Percentiles rank a stretch among this genome's conserved stretches.
Evolutionary conservation across 768 basidiomycete species (phyloP).

Genomic region (Agaricus subrufescens): DNA sequence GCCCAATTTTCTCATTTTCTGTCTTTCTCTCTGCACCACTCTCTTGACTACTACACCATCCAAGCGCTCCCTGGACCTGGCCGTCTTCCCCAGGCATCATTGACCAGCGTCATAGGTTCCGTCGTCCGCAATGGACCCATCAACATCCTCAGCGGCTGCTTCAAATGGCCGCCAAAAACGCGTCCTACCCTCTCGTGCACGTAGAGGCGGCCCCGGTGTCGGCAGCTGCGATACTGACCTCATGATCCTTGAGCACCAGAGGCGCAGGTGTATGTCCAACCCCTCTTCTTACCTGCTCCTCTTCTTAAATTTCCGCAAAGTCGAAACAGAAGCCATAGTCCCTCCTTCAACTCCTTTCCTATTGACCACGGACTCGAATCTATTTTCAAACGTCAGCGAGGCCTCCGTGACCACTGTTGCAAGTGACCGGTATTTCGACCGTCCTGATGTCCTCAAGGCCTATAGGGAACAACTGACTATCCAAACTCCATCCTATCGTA

Average conservation of each 20-base stretch:
- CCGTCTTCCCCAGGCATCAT: no score
- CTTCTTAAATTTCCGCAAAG: constrained; percentile 30
- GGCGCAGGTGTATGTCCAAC: constrained; percentile 61
- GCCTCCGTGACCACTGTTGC: constrained; percentile 49
- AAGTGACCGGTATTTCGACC: constrained; percentile 73
- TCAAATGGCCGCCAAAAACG: constrained; percentile 56
- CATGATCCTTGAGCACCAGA: constrained; percentile 79
- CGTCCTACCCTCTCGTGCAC: constrained; percentile 75
- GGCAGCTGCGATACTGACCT: constrained; percentile 76
- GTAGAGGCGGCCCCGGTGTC: constrained; percentile 77
- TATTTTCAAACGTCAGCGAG: constrained; percentile 33
- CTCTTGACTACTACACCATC: not conserved
- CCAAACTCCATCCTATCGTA: constrained; percentile 71
- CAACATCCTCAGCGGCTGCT: not conserved
- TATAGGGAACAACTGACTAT: constrained; percentile 68
- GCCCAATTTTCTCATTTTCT: not conserved
- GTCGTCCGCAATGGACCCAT: constrained; percentile 5
- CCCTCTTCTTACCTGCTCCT: constrained; percentile 8
- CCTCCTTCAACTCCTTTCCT: constrained; percentile 62
- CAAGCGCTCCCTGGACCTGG: no score
- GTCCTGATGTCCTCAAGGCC: constrained; percentile 68
- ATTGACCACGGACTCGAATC: constrained; percentile 64
- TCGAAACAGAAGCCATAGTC: constrained; percentile 68
- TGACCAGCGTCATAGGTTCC: no score
- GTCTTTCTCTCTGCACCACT: not conserved